A percentile compares a stretch with the other conserved stretches of the same genome.
These are phyloP conservation scores for Musa beccarii DNA, from an alignment of 176 grass and related monocot genomes.

Conservation along the genomic window DNA sequence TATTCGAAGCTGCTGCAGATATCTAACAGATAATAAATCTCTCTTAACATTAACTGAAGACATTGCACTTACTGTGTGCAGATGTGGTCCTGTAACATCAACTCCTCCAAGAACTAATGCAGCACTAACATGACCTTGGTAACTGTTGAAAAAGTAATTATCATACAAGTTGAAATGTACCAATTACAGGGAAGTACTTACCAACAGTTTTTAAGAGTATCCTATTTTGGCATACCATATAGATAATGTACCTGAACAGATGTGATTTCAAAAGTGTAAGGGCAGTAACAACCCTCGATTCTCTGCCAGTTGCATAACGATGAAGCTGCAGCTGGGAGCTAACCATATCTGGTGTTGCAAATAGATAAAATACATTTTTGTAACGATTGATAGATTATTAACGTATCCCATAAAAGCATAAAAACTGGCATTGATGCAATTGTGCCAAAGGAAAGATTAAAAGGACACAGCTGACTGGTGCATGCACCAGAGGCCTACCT, in stretches of 20 bases:
- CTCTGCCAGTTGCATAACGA: constrained; percentile 82
- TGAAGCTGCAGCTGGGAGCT: constrained; percentile 90
- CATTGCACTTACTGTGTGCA: constrained; percentile 59
- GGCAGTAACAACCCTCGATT: constrained; percentile 84
- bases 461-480: neutral
- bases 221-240: neutral
- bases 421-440: neutral
- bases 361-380: constrained; percentile 6
- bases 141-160: constrained; percentile 29
- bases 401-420: neutral
- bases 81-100: constrained; percentile 80
- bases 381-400: too few relatives aligned
- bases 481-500: constrained; percentile 22
- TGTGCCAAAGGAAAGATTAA: neutral
- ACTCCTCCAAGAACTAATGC: constrained; percentile 85
- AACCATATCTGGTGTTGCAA: constrained; percentile 60
- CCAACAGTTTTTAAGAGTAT: too few relatives aligned
- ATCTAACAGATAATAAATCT: neutral
- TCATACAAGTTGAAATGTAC: neutral
- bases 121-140: constrained; percentile 87
- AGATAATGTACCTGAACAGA: constrained; percentile 55
- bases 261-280: constrained; percentile 88
- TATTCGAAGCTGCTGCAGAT: neutral
- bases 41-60: neutral
- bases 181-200: neutral